Percentiles rank a stretch among this genome's conserved stretches.
These are phyloP conservation scores for Phytopythium sindhum DNA, from an alignment of 352 stramenopile species.

Conservation along the genomic window DNA sequence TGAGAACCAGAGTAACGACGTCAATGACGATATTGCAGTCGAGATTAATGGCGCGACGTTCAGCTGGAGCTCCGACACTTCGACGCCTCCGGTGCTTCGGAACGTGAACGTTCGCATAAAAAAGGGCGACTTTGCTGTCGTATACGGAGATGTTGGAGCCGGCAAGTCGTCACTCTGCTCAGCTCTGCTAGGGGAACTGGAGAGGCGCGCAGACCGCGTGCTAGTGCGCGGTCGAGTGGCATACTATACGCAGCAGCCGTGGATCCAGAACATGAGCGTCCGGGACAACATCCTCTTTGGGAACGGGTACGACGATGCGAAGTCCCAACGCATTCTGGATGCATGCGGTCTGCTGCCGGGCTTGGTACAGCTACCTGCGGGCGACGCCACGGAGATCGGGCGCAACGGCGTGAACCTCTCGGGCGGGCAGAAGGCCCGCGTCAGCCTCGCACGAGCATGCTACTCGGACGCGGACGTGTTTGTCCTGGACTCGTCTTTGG, in stretches of 20 bases:
- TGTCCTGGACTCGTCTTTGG: slow-evolving; percentile 85
- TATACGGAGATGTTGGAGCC: slow-evolving; percentile 24
- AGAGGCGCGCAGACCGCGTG: slow-evolving; percentile 24
- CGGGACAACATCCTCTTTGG: slow-evolving; percentile 92
- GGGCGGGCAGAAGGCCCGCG: slow-evolving; percentile 88
- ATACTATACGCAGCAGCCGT: slow-evolving; percentile 78
- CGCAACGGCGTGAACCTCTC: slow-evolving; percentile 93
- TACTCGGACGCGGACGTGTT: slow-evolving; percentile 58
- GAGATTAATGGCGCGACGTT: slow-evolving; percentile 21
- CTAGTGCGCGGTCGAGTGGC: slow-evolving; percentile 20
- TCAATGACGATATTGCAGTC: slow-evolving; percentile 17
- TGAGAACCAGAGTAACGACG: slow-evolving; percentile 1
- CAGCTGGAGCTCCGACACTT: slow-evolving; percentile 10
- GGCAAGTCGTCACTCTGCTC: slow-evolving; percentile 37
- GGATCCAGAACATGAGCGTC: slow-evolving; percentile 92
- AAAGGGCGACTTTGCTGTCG: slow-evolving; percentile 29
- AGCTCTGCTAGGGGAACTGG: slow-evolving; percentile 67
- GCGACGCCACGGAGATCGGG: slow-evolving; percentile 93
- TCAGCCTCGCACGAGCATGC: slow-evolving; percentile 53
- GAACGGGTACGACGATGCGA: slow-evolving; percentile 23
- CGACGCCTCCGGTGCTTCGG: slow-evolving; percentile 11
- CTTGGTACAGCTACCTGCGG: slow-evolving; percentile 74
- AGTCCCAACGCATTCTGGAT: slow-evolving; percentile 37
- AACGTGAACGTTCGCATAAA: slow-evolving; percentile 21
- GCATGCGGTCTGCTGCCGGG: slow-evolving; percentile 78